Evolutionary conservation across 208 protist genomes (phyloP), one percentile per base, ranked within the genome.

Genomic region (Crithidia bombi): DNA sequence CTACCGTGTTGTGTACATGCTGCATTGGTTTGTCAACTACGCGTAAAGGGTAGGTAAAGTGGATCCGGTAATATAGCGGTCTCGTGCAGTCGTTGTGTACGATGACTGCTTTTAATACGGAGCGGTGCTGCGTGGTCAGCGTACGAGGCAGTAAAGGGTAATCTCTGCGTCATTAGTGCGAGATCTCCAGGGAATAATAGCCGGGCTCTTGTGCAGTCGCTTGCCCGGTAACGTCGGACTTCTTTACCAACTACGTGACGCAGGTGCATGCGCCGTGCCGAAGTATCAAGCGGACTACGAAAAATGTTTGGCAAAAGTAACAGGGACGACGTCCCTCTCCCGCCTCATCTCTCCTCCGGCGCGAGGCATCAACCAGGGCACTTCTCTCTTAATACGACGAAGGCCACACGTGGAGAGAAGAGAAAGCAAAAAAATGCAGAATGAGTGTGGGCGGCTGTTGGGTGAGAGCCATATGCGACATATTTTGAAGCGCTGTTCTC

Each of bases 61-160:
- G 39, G 43, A 80, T 95, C 19, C 94, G 86, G 0, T 86, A 94
- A 5, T 69, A 92, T 57, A 83, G 86, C 50, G 90, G 86, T 26
- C 47, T 95, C 3, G 83, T 99, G 28, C 98, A 99, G 78, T 97
- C 97, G 2, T 66, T 96, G 32, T 99, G 25, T 99, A 98, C 64
- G 65, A 87, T 5, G 98, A 99, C 81, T 99, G 98, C 69, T 99
- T 99, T 81, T 98, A 98, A n/a, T n/a, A n/a, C n/a, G n/a, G n/a
- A n/a, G n/a, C n/a, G n/a, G n/a, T n/a, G n/a, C n/a, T n/a, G n/a
- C n/a, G n/a, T n/a, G n/a, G n/a, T n/a, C n/a, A n/a, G n/a, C n/a
- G n/a, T n/a, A n/a, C n/a, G n/a, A n/a, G n/a, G n/a, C n/a, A n/a
- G n/a, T n/a, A n/a, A n/a, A n/a, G n/a, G n/a, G n/a, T n/a, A n/a